These are phyloP conservation scores for Colletotrichum navitas DNA, from an alignment of 2,329 filamentous ascomycete genomes.

Conservation along the genomic window DNA sequence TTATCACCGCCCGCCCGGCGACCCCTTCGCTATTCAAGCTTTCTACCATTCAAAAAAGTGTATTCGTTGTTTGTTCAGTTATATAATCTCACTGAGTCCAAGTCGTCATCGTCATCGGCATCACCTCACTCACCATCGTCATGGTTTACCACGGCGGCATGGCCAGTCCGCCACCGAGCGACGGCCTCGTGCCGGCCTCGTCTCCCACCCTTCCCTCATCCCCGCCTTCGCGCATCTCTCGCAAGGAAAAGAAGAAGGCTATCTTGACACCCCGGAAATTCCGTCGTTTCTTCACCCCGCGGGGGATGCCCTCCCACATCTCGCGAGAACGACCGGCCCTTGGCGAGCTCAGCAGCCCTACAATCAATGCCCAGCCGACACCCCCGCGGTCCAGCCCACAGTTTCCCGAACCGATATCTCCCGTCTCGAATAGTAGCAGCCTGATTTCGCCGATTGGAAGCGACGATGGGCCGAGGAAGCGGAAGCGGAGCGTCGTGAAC, in stretches of 20 bases:
- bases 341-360: slow-evolving; percentile 55
- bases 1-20: not conserved
- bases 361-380: slow-evolving; percentile 50
- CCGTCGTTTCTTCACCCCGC: slow-evolving; percentile 65
- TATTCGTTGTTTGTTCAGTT: slow-evolving; percentile 20
- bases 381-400: slow-evolving; percentile 28
- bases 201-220: slow-evolving; percentile 45
- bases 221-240: slow-evolving; percentile 44
- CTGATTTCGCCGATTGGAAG: slow-evolving; percentile 32
- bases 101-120: slow-evolving; percentile 5
- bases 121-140: slow-evolving; percentile 4
- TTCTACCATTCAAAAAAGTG: not conserved
- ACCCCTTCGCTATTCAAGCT: not conserved
- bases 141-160: slow-evolving; percentile 41
- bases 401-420: slow-evolving; percentile 25
- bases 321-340: slow-evolving; percentile 57
- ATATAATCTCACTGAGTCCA: slow-evolving; percentile 1
- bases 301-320: slow-evolving; percentile 54
- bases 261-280: slow-evolving; percentile 69
- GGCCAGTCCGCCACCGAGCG: slow-evolving; percentile 43
- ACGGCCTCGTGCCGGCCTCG: slow-evolving; percentile 42
- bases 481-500: slow-evolving; percentile 37
- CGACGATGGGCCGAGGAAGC: slow-evolving; percentile 39
- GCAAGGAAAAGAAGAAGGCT: slow-evolving; percentile 62
- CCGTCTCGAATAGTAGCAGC: slow-evolving; percentile 24